Conservation (phyloP, 495 filamentous ascomycete genomes). For the Talaromyces ruber region DNA sequence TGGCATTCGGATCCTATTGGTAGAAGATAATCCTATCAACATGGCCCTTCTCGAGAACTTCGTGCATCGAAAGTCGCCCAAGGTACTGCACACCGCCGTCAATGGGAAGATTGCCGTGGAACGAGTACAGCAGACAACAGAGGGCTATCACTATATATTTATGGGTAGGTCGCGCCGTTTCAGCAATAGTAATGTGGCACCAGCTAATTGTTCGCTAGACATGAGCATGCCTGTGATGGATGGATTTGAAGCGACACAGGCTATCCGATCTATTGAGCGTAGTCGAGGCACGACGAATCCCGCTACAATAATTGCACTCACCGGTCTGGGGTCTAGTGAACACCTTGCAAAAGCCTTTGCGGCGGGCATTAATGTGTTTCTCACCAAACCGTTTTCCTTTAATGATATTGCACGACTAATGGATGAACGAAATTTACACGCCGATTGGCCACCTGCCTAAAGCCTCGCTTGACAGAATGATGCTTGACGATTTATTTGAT, state of each 20-base stretch:
- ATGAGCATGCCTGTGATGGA: constrained; percentile 62
- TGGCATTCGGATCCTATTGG: constrained; percentile 40
- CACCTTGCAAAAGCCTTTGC: constrained; percentile 57
- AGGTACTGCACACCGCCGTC: constrained; percentile 31
- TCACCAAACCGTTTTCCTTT: constrained; percentile 62
- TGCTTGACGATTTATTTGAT: not conserved
- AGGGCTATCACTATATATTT: constrained; percentile 46
- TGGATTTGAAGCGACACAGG: constrained; percentile 61
- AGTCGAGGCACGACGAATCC: constrained; percentile 23
- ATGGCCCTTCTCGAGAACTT: constrained; percentile 57
- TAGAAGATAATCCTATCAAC: constrained; percentile 72
- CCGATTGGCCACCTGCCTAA: no score
- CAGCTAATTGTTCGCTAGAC: not conserved
- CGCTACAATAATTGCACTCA: constrained; percentile 59
- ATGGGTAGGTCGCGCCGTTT: constrained; percentile 44
- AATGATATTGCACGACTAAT: constrained; percentile 37
- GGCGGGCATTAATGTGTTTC: constrained; percentile 62
- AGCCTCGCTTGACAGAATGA: not conserved
- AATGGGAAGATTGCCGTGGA: constrained; percentile 46
- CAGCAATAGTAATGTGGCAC: not conserved
- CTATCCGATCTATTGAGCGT: constrained; percentile 54
- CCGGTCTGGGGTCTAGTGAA: constrained; percentile 53
- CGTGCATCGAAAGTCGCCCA: constrained; percentile 40
- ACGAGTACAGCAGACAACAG: constrained; percentile 25
- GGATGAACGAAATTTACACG: constrained; percentile 17